Evolutionary conservation across 2,329 filamentous ascomycete genomes (phyloP).

Genomic region (Fusarium tuaranense): DNA sequence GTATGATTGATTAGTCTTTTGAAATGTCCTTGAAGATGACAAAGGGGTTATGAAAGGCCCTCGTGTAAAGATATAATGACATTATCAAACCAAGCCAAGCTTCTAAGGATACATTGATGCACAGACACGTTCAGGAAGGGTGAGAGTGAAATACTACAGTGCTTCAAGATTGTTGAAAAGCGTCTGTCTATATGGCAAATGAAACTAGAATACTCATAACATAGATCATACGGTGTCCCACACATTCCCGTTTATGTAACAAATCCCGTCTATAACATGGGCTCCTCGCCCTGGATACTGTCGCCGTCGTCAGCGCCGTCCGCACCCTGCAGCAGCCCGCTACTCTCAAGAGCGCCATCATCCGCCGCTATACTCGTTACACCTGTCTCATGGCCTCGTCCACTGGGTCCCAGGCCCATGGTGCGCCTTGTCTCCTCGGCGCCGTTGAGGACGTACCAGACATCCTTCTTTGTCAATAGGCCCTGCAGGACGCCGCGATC

Average conservation of each 20-base stretch:
- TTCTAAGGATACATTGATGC: not conserved
- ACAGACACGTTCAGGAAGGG: not conserved
- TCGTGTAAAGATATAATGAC: conserved; percentile 3
- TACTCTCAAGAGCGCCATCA: conserved; percentile 54
- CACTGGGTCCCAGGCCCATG: conserved; percentile 38
- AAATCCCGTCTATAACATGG: conserved; percentile 39
- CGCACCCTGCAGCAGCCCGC: conserved; percentile 55
- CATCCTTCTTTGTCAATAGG: conserved; percentile 95
- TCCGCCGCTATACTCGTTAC: conserved; percentile 49
- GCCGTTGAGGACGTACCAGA: conserved; percentile 92
- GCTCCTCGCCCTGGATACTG: conserved; percentile 43
- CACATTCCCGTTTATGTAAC: conserved; percentile 1
- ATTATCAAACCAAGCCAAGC: not conserved
- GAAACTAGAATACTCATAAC: conserved; percentile 7
- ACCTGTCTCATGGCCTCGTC: conserved; percentile 46
- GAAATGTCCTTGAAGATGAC: not conserved
- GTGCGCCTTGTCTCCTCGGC: conserved; percentile 70
- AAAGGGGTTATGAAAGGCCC: conserved; percentile 5
- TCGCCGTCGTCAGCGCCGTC: conserved; percentile 50
- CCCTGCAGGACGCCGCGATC: conserved; percentile 86
- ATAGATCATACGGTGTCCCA: conserved; percentile 15
- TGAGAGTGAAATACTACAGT: not conserved
- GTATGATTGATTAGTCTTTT: not conserved
- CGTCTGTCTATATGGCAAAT: conserved; percentile 10
- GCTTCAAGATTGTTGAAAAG: not conserved